Percentiles rank a stretch among this genome's conserved stretches.
Conservation (phyloP, 164 flowering plant species). For the Annona cherimola region DNA sequence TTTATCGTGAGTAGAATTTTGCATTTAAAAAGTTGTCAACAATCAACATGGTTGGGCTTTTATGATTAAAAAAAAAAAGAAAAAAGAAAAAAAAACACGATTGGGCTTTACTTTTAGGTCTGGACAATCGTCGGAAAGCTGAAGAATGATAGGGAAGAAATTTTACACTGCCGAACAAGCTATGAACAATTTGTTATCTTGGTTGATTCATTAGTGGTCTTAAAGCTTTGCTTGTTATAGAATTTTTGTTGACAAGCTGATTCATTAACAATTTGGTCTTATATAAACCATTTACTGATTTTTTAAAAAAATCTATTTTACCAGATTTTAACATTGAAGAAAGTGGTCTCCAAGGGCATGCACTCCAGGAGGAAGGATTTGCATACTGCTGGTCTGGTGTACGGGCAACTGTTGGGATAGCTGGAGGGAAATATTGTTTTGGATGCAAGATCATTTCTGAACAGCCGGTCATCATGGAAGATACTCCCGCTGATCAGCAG, state of each 20-base stretch:
- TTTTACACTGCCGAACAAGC: background rate
- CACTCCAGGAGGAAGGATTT: slow-evolving; percentile 48
- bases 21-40: too few relatives aligned
- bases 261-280: background rate
- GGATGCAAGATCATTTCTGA: slow-evolving; percentile 49
- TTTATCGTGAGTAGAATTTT: too few relatives aligned
- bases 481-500: slow-evolving; percentile 46
- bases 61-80: too few relatives aligned
- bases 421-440: slow-evolving; percentile 57
- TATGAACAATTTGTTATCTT: too few relatives aligned
- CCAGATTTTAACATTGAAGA: slow-evolving; percentile 55
- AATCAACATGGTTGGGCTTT: too few relatives aligned
- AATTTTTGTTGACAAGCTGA: background rate
- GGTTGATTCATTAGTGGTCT: too few relatives aligned
- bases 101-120: too few relatives aligned
- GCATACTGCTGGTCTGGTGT: slow-evolving; percentile 79
- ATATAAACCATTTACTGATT: background rate
- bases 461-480: slow-evolving; percentile 54
- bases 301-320: background rate
- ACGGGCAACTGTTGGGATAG: slow-evolving; percentile 50
- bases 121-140: background rate
- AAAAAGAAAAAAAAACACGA: too few relatives aligned
- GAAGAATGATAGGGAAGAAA: background rate
- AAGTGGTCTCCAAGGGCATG: slow-evolving; percentile 44
- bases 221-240: background rate